Evolutionary conservation across 2,329 filamentous ascomycete species (phyloP).

Genomic region (Penicillium sp.): DNA sequence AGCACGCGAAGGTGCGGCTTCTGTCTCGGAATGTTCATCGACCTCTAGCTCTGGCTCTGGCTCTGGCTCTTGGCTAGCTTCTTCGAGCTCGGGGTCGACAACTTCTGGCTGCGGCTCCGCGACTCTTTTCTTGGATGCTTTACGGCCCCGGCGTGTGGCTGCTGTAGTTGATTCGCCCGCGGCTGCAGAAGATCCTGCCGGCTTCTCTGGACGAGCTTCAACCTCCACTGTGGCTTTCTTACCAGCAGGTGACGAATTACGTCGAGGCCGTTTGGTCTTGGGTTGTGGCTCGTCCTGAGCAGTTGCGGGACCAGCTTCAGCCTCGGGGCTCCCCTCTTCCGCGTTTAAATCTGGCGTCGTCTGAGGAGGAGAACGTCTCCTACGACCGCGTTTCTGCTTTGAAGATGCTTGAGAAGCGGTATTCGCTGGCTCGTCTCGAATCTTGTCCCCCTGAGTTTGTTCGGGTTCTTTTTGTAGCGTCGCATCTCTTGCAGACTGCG

Average conservation of each 20-base stretch:
- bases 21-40: conserved; percentile 6
- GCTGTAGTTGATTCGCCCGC: conserved; percentile 1
- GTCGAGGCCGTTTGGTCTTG: conserved; percentile 10
- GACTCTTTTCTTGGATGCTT: conserved; percentile 10
- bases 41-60: neutral
- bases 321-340: neutral
- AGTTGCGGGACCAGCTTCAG: neutral
- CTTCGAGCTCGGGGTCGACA: conserved; percentile 11
- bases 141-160: conserved; percentile 5
- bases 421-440: neutral
- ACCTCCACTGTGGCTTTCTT: neutral
- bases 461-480: neutral
- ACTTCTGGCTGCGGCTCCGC: conserved; percentile 9
- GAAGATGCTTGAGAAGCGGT: neutral
- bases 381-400: neutral
- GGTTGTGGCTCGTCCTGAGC: neutral
- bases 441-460: neutral
- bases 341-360: neutral
- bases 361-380: neutral
- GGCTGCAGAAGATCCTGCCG: neutral
- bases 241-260: conserved; percentile 3
- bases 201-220: neutral
- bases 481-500: neutral
- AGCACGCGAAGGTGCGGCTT: conserved; percentile 9
- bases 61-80: conserved; percentile 9